Evolutionary conservation across 805 yeast genomes (phyloP).

Genomic region (Pichia ethanolica): DNA sequence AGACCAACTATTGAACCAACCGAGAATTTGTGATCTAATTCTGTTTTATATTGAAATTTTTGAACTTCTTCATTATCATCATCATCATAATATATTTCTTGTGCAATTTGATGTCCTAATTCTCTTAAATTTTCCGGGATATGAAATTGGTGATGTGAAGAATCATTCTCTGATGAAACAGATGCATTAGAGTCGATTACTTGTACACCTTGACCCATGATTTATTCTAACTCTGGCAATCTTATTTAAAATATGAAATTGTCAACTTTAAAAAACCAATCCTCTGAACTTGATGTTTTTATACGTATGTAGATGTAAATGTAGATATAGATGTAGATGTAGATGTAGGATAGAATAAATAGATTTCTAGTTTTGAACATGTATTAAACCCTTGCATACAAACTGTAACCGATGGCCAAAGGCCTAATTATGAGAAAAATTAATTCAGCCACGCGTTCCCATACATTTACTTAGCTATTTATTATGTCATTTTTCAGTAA

Average conservation of each 20-base stretch:
- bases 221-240: not conserved
- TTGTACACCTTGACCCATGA: not conserved
- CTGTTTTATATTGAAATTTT: slow-evolving; percentile 68
- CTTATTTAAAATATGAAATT: not conserved
- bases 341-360: too few relatives aligned
- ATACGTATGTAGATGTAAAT: too few relatives aligned
- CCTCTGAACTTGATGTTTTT: too few relatives aligned
- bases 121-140: slow-evolving; percentile 7
- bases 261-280: not conserved
- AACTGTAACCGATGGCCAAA: too few relatives aligned
- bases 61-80: slow-evolving; percentile 53
- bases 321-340: too few relatives aligned
- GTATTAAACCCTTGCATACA: too few relatives aligned
- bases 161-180: not conserved
- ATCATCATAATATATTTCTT: slow-evolving; percentile 32
- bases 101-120: slow-evolving; percentile 24
- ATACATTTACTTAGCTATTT: too few relatives aligned
- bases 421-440: too few relatives aligned
- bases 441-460: too few relatives aligned
- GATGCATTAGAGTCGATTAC: not conserved
- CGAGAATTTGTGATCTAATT: slow-evolving; percentile 58
- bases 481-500: too few relatives aligned
- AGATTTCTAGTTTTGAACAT: too few relatives aligned
- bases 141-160: slow-evolving; percentile 6
- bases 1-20: slow-evolving; percentile 67